These are phyloP conservation scores for Naegleria fowleri DNA, from an alignment of 208 protist species.

Conservation along the genomic window DNA sequence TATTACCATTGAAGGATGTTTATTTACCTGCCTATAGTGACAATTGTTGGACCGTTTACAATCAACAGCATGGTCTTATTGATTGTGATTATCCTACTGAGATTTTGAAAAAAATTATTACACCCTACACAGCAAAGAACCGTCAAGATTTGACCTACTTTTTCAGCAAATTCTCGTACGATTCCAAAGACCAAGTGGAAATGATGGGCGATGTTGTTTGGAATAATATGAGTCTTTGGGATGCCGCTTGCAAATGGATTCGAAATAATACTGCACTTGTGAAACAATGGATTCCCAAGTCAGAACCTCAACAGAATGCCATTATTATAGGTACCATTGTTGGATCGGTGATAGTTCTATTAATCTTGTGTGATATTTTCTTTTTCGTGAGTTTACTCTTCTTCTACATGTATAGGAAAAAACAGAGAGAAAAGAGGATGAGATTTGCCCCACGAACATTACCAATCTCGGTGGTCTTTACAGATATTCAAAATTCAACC, in stretches of 20 bases:
- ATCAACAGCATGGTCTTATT: neutral
- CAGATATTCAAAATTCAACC: neutral
- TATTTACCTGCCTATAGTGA: neutral
- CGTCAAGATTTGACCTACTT: neutral
- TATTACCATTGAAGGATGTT: neutral
- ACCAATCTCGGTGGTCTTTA: neutral
- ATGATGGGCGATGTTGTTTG: neutral
- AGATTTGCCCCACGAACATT: neutral
- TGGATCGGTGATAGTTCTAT: neutral
- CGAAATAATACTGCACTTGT: neutral
- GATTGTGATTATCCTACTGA: neutral
- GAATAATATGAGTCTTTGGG: neutral
- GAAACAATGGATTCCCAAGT: neutral
- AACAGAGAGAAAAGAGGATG: neutral
- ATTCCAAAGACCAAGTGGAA: neutral
- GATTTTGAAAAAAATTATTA: neutral
- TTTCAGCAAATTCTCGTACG: neutral
- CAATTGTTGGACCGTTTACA: neutral
- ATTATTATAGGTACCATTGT: neutral
- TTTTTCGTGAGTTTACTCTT: neutral
- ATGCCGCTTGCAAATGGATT: neutral
- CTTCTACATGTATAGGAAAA: neutral
- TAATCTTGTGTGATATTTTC: neutral
- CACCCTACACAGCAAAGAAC: too few species aligned
- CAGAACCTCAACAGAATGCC: neutral